Conservation (phyloP, 306 rosid species). For the Medicago lupulina region DNA sequence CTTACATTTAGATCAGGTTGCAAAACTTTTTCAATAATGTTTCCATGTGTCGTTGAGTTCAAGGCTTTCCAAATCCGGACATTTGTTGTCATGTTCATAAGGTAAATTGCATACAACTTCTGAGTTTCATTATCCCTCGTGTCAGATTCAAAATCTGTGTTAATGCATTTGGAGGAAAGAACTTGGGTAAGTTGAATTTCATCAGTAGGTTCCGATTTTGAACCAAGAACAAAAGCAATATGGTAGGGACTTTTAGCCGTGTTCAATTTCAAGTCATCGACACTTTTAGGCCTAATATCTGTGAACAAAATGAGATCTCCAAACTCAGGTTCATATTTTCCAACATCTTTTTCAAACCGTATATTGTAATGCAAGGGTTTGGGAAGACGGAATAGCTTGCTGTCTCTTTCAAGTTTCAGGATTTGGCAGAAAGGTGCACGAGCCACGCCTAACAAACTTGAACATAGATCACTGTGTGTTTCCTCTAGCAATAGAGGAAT, state of each 20-base stretch:
- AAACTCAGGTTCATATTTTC: conserved; percentile 44
- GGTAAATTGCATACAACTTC: conserved; percentile 38
- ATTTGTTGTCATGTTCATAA: conserved; percentile 47
- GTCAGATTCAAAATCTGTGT: not conserved
- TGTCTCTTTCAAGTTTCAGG: not conserved
- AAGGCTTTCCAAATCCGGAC: conserved; percentile 48
- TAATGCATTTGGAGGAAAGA: conserved; percentile 1
- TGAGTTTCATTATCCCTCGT: not conserved
- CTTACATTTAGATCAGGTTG: conserved; percentile 47
- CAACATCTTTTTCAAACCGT: not conserved
- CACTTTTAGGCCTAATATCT: conserved; percentile 41
- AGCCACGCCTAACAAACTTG: conserved; percentile 42
- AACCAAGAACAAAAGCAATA: too few relatives aligned
- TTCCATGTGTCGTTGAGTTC: not conserved
- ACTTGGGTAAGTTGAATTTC: too few relatives aligned
- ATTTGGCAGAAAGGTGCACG: conserved; percentile 46
- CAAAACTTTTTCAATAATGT: conserved; percentile 47
- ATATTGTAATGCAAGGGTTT: conserved; percentile 30
- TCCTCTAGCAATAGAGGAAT: conserved; percentile 56
- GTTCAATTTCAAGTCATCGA: conserved; percentile 46
- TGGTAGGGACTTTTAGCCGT: conserved; percentile 17
- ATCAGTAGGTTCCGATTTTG: too few relatives aligned
- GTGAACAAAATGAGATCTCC: conserved; percentile 65
- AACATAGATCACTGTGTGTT: conserved; percentile 53
- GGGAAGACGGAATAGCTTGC: conserved; percentile 1